A percentile compares a stretch with the other conserved stretches of the same genome.
Conservation (phyloP, 2,329 filamentous ascomycete genomes). For the Fusarium sp. region DNA sequence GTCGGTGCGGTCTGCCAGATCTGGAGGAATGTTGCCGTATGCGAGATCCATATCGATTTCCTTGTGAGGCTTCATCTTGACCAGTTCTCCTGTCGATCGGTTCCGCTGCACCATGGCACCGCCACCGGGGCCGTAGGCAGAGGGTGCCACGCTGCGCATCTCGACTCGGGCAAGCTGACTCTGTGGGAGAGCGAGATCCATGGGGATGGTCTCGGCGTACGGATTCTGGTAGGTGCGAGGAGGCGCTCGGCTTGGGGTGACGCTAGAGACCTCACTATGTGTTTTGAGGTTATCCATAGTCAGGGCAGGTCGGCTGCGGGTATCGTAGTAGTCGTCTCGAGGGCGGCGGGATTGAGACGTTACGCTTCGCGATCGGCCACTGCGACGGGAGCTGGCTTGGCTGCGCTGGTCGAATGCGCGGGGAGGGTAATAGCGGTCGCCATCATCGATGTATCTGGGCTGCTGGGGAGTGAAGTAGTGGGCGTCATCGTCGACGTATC, state of each 20-base stretch:
- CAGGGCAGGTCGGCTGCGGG: slow-evolving; percentile 54
- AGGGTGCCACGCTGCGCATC: slow-evolving; percentile 44
- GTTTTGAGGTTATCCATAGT: slow-evolving; percentile 66
- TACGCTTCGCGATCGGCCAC: slow-evolving; percentile 54
- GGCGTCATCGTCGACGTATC: neutral
- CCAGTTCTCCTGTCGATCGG: slow-evolving; percentile 55
- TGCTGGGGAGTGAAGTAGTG: neutral
- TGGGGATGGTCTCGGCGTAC: slow-evolving; percentile 52
- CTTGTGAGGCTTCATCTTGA: slow-evolving; percentile 48
- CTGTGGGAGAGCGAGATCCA: slow-evolving; percentile 54
- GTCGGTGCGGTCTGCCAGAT: slow-evolving; percentile 66
- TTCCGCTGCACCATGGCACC: slow-evolving; percentile 49
- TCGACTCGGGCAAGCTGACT: slow-evolving; percentile 43
- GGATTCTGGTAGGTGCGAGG: slow-evolving; percentile 55
- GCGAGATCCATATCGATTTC: slow-evolving; percentile 91
- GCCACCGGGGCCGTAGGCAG: slow-evolving; percentile 34
- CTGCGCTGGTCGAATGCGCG: slow-evolving; percentile 48
- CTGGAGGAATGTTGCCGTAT: slow-evolving; percentile 84
- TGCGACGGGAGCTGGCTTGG: slow-evolving; percentile 57
- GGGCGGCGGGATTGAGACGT: slow-evolving; percentile 45
- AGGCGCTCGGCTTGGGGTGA: slow-evolving; percentile 57
- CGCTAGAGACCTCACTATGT: slow-evolving; percentile 64
- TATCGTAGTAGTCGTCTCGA: slow-evolving; percentile 46
- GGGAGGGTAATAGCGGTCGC: slow-evolving; percentile 51
- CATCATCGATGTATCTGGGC: slow-evolving; percentile 45